Conservation (phyloP, 306 rosid species). For the Cajanus cajan region DNA sequence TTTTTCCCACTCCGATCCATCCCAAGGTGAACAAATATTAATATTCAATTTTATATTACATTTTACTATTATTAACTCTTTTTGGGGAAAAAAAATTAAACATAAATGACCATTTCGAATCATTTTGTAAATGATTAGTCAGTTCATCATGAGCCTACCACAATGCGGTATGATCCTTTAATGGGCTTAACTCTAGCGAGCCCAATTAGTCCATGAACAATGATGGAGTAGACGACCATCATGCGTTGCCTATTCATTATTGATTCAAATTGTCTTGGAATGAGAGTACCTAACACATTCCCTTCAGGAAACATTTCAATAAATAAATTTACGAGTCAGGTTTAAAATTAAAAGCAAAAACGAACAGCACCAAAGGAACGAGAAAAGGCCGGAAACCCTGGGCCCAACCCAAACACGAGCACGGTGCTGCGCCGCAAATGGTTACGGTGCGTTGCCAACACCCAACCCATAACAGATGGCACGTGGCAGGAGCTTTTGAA, state of each 20-base stretch:
- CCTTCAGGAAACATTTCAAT: not conserved
- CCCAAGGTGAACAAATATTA: no score
- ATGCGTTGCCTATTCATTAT: not conserved
- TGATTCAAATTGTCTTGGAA: not conserved
- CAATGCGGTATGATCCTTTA: no score
- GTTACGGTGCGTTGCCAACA: not conserved
- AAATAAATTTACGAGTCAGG: not conserved
- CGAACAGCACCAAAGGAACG: not conserved
- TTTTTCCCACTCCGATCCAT: no score
- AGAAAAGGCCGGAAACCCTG: constrained; percentile 1
- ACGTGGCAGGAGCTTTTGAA: constrained; percentile 27
- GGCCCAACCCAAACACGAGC: constrained; percentile 14
- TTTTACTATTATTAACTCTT: no score
- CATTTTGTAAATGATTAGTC: no score
- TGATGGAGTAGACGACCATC: not conserved
- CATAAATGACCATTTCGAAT: no score
- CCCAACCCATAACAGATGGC: not conserved
- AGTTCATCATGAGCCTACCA: no score
- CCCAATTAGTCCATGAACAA: not conserved
- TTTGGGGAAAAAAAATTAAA: no score
- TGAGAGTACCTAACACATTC: not conserved
- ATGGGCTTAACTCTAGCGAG: no score
- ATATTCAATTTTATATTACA: no score
- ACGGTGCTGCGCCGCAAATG: constrained; percentile 24
- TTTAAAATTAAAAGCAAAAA: not conserved